phyloP scores from a whole-genome alignment of 192 early-diverging fungal species.

The Coemansia sp. region DNA sequence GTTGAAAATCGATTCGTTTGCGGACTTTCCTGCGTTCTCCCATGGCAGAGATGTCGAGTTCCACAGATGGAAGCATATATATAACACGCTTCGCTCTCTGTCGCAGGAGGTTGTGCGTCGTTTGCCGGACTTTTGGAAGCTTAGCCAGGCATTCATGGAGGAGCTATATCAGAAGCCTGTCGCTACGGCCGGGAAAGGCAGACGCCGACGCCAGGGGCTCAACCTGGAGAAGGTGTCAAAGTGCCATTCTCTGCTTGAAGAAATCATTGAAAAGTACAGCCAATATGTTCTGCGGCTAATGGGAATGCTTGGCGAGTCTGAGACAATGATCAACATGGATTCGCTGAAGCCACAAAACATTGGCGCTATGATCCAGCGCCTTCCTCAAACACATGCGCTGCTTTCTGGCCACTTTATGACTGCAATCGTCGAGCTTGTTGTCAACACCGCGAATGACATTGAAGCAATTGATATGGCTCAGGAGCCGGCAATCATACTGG shows the following conservation, averaged over 20 bases:
- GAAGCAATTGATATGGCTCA: slow-evolving; percentile 71
- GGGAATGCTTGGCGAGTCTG: slow-evolving; percentile 42
- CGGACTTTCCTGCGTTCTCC: slow-evolving; percentile 39
- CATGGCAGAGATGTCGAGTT: slow-evolving; percentile 47
- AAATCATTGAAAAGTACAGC: slow-evolving; percentile 49
- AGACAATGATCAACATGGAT: slow-evolving; percentile 24
- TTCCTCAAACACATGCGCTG: slow-evolving; percentile 61
- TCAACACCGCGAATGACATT: slow-evolving; percentile 77
- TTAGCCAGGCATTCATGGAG: slow-evolving; percentile 85
- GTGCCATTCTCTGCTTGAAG: slow-evolving; percentile 52
- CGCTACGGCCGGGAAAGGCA: slow-evolving; percentile 29
- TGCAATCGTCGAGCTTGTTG: slow-evolving; percentile 72
- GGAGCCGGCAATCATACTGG: slow-evolving; percentile 68
- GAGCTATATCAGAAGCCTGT: slow-evolving; percentile 65
- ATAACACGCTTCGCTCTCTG: slow-evolving; percentile 68
- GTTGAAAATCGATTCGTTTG: slow-evolving; percentile 42
- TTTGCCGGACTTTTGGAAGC: slow-evolving; percentile 91
- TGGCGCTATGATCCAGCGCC: slow-evolving; percentile 35
- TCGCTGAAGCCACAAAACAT: slow-evolving; percentile 22
- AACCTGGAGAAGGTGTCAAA: slow-evolving; percentile 53
- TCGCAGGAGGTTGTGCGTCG: slow-evolving; percentile 73
- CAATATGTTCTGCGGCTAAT: slow-evolving; percentile 47
- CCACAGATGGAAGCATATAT: slow-evolving; percentile 72
- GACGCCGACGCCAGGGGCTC: slow-evolving; percentile 46
- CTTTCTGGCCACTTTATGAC: slow-evolving; percentile 74